Evolutionary conservation across 2,329 filamentous ascomycete genomes (phyloP), one percentile per base, ranked within the genome.

Genomic region (Reticulascus tulasneorum): DNA sequence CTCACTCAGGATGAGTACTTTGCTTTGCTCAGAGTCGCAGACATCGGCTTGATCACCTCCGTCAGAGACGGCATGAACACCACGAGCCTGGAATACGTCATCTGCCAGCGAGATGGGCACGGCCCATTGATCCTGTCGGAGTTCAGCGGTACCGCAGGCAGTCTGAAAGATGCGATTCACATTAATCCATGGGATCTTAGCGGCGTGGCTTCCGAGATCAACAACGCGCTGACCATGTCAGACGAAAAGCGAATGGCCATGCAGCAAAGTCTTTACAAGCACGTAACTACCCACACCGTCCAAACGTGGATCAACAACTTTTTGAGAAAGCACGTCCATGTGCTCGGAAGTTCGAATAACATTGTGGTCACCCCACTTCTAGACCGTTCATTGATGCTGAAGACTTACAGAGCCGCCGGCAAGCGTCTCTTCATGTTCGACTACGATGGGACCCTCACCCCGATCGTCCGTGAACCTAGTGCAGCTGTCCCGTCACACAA

Each of bases 31-130:
- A 82, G 91, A 17, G 80, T 88, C 4, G 90, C 86, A 22, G 89
- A 97, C 58, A 86, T 96, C 47, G 91, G 89, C 5, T 71, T 97
- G 33, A 96, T 97, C 60, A 96, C 93, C 7, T 95, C 88, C 49
- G 90, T 97, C 16, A 81, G 91, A 42, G 93, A 97, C 59, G 91
- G 91, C 40, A 96, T 97, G 90, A 97, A 96, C 67, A 96, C 91
- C 1, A 95, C 90, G 15, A 94, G 88, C 57, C 70, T 97, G 49
- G 93, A 97, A 62, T 97, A 96, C 57, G 82, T 97, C 38, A 77
- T 95, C 39, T 94, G 88, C 59, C 91, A 97, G 62, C 85, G 87
- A 53, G 84, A 93, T 45, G 82, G 82, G 38, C 81, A 90, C 49
- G 86, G 90, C 1, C 91, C 90, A 2, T 69, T 97, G 29, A 96